Base-by-base conservation (phyloP, 164 flowering plant genomes). In the Tinospora cordifolia region DNA sequence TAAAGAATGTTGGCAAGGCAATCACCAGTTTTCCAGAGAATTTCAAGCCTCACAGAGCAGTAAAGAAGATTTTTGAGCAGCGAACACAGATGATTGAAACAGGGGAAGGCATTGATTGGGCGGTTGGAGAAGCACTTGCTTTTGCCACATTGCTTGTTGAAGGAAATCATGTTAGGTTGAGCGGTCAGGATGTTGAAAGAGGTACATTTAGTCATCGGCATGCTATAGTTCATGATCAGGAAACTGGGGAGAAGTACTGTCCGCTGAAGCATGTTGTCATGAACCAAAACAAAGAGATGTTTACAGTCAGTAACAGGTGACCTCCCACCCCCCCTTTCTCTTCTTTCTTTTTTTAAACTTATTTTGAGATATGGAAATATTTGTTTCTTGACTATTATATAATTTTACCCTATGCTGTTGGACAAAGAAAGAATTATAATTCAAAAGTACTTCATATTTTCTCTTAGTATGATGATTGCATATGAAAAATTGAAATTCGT, bases 151-250 rank as follows among this genome's bases (percentile, higher is more conserved):
- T 95, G 77, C 81, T 95, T 19, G 96, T 90, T 17, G 99, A 95
- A 82, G 99, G 99, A 27, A 92, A 92, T 78, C 99, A 95, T 80
- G 97, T 95, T 49, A 79, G 99, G 68, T 75, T 95, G 84, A 95
- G 99, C 77, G 99, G 99, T 67, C 99, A 95, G 84, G 98, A 95
- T 84, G 99, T 95, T 57, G 99, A 95, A 81, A 85, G 99, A 79
- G 99, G 99, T 71, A 95, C 99, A 15, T 95, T 95, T 75, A 95
- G 99, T 81, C 99, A 95, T 76, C 91, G 98, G 24, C 98, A 95
- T 84, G 72, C 99, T 67, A 90, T 95, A 49, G 22, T 95, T 73
- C 99, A 95, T 85, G 98, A 95, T 74, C 99, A 95, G 80, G 98
- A 86, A 82, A 86, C 94, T 11, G 99, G 99, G 73, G 89, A 85